Conservation (phyloP, 495 filamentous ascomycete species). For the Sabuloglossum arenarium region DNA sequence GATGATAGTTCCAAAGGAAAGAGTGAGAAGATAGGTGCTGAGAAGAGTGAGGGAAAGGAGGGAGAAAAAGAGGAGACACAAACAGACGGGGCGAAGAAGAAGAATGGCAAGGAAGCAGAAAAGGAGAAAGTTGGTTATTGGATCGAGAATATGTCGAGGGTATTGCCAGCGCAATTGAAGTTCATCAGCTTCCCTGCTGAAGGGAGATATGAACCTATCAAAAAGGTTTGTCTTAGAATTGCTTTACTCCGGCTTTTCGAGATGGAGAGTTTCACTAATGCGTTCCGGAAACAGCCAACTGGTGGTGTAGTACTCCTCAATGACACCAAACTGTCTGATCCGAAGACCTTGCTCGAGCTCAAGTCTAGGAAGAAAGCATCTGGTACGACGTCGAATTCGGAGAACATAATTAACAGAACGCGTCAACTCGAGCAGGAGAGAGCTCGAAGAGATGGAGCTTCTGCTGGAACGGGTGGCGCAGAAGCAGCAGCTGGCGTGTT, state of each 20-base stretch:
- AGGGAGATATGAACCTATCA: constrained; percentile 79
- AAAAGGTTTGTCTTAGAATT: constrained; percentile 43
- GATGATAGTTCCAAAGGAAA: constrained; percentile 27
- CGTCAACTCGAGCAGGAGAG: background rate
- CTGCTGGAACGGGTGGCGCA: constrained; percentile 1
- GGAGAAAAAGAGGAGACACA: constrained; percentile 24
- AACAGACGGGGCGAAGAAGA: constrained; percentile 35
- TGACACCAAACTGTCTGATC: constrained; percentile 64
- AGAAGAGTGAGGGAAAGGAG: constrained; percentile 38
- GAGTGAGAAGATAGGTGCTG: constrained; percentile 35
- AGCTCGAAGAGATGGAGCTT: background rate
- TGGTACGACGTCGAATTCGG: background rate
- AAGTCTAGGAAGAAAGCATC: constrained; percentile 56
- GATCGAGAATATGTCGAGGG: constrained; percentile 88
- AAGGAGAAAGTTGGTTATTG: constrained; percentile 95
- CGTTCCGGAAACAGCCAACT: constrained; percentile 42
- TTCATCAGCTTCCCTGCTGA: constrained; percentile 70
- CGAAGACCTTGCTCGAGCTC: constrained; percentile 63
- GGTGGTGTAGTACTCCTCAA: constrained; percentile 78
- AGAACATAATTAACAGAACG: background rate
- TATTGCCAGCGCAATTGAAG: constrained; percentile 82
- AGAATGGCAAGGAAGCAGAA: constrained; percentile 62
- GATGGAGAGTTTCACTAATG: background rate
- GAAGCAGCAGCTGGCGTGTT: constrained; percentile 4
- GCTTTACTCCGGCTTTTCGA: background rate